These are phyloP conservation scores for Chaetomidium leptoderma DNA, from an alignment of 495 filamentous ascomycete species.

Conservation along the genomic window DNA sequence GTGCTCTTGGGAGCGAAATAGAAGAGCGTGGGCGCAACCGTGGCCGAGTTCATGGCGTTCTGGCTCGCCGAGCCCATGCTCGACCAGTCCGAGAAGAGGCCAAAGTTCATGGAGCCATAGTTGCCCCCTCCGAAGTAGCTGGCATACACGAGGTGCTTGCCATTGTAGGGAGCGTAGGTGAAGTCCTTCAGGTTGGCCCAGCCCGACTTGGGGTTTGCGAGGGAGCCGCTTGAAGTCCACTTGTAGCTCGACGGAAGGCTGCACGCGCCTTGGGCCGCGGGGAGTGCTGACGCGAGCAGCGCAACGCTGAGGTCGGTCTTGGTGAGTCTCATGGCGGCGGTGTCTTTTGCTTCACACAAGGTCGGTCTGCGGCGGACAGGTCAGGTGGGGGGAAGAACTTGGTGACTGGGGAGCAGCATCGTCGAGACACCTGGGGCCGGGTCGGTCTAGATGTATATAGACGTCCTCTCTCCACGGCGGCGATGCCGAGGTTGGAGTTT, in stretches of 20 bases:
- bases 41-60: slow-evolving; percentile 41
- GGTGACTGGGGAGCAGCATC: neutral
- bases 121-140: slow-evolving; percentile 38
- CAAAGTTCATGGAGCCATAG: slow-evolving; percentile 57
- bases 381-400: neutral
- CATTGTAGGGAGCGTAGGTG: slow-evolving; percentile 49
- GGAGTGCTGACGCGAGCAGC: slow-evolving; percentile 22
- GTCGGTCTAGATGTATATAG: neutral
- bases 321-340: slow-evolving; percentile 12
- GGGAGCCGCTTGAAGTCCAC: slow-evolving; percentile 50
- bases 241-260: slow-evolving; percentile 51
- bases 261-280: slow-evolving; percentile 35
- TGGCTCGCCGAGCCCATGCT: slow-evolving; percentile 52
- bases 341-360: neutral
- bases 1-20: slow-evolving; percentile 56
- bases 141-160: slow-evolving; percentile 54
- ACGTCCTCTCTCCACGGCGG: neutral
- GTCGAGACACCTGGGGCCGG: neutral
- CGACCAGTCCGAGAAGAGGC: slow-evolving; percentile 51
- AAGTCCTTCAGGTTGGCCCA: slow-evolving; percentile 59
- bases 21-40: slow-evolving; percentile 61
- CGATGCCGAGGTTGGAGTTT: neutral
- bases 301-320: neutral
- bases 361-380: neutral
- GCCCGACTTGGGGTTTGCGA: slow-evolving; percentile 49